Conservation (phyloP, 2,329 filamentous ascomycete species). For the Aspergillus ochraceoroseus region DNA sequence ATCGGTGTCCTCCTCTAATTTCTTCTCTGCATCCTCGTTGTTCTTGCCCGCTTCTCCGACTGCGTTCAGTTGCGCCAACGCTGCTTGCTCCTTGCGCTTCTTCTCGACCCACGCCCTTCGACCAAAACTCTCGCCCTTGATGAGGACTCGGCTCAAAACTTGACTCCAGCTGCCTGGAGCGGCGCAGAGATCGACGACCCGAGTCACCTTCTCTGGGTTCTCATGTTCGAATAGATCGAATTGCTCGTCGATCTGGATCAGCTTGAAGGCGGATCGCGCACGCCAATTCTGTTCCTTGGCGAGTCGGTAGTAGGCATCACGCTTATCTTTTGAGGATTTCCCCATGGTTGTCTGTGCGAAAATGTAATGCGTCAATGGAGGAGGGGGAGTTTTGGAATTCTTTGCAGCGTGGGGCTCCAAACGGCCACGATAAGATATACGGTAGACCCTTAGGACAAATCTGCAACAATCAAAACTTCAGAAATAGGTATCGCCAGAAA, state of each 20-base stretch:
- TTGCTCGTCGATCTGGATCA: conserved; percentile 91
- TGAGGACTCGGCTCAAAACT: conserved; percentile 85
- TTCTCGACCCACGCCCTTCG: conserved; percentile 81
- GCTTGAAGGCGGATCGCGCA: conserved; percentile 91
- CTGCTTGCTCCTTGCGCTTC: conserved; percentile 55
- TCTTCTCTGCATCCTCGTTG: conserved; percentile 15
- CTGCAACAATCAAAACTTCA: too few species aligned
- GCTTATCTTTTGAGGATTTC: conserved; percentile 97
- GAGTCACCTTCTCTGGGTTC: conserved; percentile 64
- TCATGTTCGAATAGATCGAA: conserved; percentile 79
- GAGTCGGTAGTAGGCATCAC: conserved; percentile 94
- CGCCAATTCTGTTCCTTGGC: conserved; percentile 99
- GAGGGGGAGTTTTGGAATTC: conserved; percentile 10
- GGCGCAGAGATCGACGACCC: conserved; percentile 93
- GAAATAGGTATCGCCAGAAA: too few species aligned
- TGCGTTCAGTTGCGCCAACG: conserved; percentile 22
- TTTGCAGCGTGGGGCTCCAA: conserved; percentile 28
- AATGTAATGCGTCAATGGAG: neutral
- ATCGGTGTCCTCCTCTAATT: conserved; percentile 28
- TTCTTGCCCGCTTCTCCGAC: neutral
- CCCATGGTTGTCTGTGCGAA: conserved; percentile 59
- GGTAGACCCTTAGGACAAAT: too few species aligned
- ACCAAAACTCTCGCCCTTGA: conserved; percentile 88
- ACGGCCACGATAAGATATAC: too few species aligned
- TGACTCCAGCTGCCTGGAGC: conserved; percentile 97